Evolutionary conservation across 108 stramenopile genomes (phyloP), one percentile per base, ranked within the genome.

Genomic region (Nitzschia sp.): DNA sequence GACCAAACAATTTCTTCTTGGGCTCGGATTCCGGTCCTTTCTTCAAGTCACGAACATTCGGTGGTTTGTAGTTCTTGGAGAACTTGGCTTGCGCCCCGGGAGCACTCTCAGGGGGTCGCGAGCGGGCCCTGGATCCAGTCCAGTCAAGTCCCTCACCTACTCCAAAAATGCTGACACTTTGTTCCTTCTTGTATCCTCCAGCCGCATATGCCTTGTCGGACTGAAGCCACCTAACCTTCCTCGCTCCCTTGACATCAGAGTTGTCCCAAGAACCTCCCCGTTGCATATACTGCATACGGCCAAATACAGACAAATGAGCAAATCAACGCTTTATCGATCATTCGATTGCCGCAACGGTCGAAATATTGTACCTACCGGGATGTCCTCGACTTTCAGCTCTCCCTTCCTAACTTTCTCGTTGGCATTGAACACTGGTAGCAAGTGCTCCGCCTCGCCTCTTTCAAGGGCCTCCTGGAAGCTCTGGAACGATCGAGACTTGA

Each of bases 101-200:
- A 23, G 75, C 69, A 23, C 60, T 62, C 62, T 81, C 80, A 2
- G 79, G 59, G 35, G 83, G 83, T 2, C 79, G 72, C 2, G 57
- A 35, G 9, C 76, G 72, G 28, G 55, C 51, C 3, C 64, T 56
- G 3, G 54, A 68, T 24, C 92, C 92, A 35, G 92, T 87, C 92
- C 92, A 93, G 59, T 93, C 87, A 15, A 93, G 64, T 17, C 92
- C 92, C n/a, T 70, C 59, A 32, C 92, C 92, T 2, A 70, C 64
- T 5, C 92, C 92, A 38, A 93, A 85, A 53, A 93, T 84, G 25
- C 75, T 78, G 4, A 86, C 82, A 26, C 75, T 78, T 61, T 93
- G 92, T 42, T 88, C 86, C 64, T 84, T 90, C 66, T 82, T 85
- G 86, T 72, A 93, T 19, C 92, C 92, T 21, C 92, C 92, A n/a